A percentile compares a stretch with the other conserved stretches of the same genome.
These are phyloP conservation scores for Xylaria cubensis DNA, from an alignment of 495 filamentous ascomycete species.

Conservation along the genomic window DNA sequence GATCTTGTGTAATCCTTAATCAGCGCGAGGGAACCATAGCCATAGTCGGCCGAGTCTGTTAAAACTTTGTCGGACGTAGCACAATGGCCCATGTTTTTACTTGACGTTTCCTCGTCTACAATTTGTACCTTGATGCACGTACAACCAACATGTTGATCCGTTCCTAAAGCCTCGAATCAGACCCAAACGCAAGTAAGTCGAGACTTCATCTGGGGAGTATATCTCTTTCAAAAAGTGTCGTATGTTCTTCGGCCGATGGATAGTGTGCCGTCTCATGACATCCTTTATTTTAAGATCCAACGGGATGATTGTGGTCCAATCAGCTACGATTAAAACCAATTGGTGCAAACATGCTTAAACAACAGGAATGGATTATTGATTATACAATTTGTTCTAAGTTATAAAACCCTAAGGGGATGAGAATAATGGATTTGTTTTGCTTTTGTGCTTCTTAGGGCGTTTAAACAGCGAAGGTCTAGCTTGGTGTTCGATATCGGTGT, in stretches of 20 bases:
- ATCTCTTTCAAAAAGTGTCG: background rate
- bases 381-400: background rate
- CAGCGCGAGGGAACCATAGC: background rate
- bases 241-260: background rate
- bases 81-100: background rate
- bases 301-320: background rate
- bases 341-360: background rate
- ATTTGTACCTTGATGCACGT: background rate
- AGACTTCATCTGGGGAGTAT: background rate
- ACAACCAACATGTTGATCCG: background rate
- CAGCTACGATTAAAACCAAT: background rate
- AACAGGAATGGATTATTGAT: background rate
- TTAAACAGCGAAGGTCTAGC: no score
- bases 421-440: no score
- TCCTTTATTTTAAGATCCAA: background rate
- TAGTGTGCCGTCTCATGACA: background rate
- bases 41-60: background rate
- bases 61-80: background rate
- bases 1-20: background rate
- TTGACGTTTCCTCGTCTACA: background rate
- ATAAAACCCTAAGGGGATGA: no score
- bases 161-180: background rate
- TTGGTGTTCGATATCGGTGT: no score
- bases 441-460: no score
- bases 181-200: background rate